Evolutionary conservation across 306 rosid species (phyloP).

Genomic region (Ammopiptanthus mongolicus): DNA sequence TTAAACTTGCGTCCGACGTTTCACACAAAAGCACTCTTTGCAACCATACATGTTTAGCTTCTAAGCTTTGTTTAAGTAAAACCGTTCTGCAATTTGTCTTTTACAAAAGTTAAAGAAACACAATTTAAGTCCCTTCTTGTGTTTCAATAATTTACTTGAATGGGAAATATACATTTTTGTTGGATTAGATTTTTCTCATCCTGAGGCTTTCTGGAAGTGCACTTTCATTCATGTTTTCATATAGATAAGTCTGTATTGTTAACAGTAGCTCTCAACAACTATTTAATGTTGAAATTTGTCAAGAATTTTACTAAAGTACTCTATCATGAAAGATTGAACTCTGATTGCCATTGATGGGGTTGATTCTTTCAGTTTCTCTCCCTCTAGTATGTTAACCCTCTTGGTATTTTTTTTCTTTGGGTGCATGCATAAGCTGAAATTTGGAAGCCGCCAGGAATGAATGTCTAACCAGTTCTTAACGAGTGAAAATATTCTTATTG

Average conservation of each 20-base stretch:
- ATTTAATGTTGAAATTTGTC: no score
- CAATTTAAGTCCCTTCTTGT: no score
- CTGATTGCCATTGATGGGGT: background rate
- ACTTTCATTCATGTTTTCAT: background rate
- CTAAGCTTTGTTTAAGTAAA: no score
- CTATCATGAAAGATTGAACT: slow-evolving; percentile 8
- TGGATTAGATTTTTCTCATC: background rate
- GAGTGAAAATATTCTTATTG: background rate
- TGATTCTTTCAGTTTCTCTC: background rate
- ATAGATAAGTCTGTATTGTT: background rate
- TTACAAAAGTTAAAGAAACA: no score
- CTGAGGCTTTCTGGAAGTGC: background rate
- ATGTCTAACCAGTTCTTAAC: background rate
- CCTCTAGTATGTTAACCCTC: no score
- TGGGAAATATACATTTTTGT: background rate
- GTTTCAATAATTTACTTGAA: no score
- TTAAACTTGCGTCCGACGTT: no score
- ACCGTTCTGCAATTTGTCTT: no score
- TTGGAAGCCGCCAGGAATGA: background rate
- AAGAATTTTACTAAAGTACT: no score
- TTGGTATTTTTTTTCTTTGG: background rate
- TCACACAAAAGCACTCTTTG: no score
- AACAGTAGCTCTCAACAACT: no score
- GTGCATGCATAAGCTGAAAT: background rate
- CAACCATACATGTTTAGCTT: no score